A percentile compares a stretch with the other conserved stretches of the same genome.
These are phyloP conservation scores for Pleodorina starrii DNA, from an alignment of 139 green algal species.

Conservation along the genomic window DNA sequence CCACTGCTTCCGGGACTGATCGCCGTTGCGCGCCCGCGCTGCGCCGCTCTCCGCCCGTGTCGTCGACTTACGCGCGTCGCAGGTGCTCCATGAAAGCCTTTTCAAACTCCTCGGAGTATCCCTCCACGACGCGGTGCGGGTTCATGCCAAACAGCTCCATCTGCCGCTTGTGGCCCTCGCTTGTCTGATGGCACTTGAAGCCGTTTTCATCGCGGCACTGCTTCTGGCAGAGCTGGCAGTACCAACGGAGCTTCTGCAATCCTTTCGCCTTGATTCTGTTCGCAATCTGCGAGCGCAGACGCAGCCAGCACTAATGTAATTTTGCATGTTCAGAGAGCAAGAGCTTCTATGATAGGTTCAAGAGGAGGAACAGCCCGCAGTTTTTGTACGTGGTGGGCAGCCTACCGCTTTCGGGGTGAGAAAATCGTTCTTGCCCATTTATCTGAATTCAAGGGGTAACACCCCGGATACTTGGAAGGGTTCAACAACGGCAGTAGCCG, in stretches of 20 bases:
- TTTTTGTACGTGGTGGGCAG: too few species aligned
- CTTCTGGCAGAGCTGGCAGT: conserved; percentile 98
- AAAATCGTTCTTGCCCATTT: conserved; percentile 90
- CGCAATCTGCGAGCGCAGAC: conserved; percentile 80
- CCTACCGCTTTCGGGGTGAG: conserved; percentile 90
- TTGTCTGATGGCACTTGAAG: conserved; percentile 96
- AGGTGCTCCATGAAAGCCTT: conserved; percentile 93
- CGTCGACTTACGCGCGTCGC: conserved; percentile 65
- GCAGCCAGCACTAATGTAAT: background rate
- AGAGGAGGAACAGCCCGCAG: too few species aligned
- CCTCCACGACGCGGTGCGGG: conserved; percentile 82
- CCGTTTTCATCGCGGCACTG: conserved; percentile 99
- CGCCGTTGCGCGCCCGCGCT: too few species aligned
- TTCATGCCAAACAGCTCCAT: conserved; percentile 94
- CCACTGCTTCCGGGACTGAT: too few species aligned
- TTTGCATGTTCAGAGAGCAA: background rate
- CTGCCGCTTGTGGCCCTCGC: conserved; percentile 84
- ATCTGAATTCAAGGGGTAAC: background rate
- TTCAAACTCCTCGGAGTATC: conserved; percentile 94
- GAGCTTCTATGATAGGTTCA: background rate
- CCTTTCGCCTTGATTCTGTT: conserved; percentile 98
- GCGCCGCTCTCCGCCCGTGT: too few species aligned
- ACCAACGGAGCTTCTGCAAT: conserved; percentile 95
- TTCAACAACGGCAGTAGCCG: too few species aligned
- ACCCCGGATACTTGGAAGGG: too few species aligned